A percentile compares a stretch with the other conserved stretches of the same genome.
Conservation (phyloP, 225 moss, liverwort and hornwort genomes). For the Pleurozium schreberi region DNA sequence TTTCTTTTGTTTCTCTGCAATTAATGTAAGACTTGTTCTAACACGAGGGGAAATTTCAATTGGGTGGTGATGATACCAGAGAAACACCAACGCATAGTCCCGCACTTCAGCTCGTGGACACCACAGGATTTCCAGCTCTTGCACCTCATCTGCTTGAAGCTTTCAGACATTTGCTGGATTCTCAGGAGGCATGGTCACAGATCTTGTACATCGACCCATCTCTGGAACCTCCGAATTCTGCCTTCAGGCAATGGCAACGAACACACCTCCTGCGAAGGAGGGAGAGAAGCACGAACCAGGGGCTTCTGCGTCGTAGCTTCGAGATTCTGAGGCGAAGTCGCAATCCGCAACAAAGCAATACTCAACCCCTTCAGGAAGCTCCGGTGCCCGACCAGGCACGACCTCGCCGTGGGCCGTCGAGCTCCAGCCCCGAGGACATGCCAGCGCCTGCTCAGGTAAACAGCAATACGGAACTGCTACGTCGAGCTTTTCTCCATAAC, state of each 20-base stretch:
- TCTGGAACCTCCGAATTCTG: background rate
- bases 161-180: background rate
- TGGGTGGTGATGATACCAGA: background rate
- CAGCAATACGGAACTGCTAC: background rate
- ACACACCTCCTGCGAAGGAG: background rate
- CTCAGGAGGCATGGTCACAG: background rate
- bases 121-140: background rate
- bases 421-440: background rate
- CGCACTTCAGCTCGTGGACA: background rate
- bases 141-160: background rate
- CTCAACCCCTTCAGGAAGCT: background rate
- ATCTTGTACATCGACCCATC: background rate
- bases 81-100: conserved; percentile 1
- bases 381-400: background rate
- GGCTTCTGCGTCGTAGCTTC: conserved; percentile 28
- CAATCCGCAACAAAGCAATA: background rate
- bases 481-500: background rate
- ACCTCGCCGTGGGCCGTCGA: background rate
- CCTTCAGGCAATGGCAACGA: conserved; percentile 32
- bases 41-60: background rate
- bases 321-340: conserved; percentile 13
- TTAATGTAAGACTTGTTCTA: background rate
- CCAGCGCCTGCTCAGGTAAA: background rate
- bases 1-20: background rate
- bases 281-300: conserved; percentile 11